A percentile compares a stretch with the other conserved stretches of the same genome.
These are phyloP conservation scores for Ustilago xerochloae DNA, from an alignment of 1,284 basidiomycete genomes.

Conservation along the genomic window DNA sequence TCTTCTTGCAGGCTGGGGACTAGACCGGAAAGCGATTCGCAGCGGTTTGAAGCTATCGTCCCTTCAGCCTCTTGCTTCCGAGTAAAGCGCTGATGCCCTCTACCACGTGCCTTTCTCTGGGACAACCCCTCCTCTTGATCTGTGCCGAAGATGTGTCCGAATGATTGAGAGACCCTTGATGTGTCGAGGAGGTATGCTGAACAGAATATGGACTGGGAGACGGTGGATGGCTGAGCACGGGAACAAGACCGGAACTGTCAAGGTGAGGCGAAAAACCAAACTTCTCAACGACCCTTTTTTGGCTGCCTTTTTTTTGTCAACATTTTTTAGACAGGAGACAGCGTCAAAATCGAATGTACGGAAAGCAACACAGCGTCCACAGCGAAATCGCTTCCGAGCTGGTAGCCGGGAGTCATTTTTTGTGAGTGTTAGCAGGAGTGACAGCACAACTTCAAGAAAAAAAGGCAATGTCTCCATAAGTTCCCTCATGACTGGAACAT, in stretches of 20 bases:
- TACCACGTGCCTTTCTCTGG: no score
- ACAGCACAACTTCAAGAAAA: no score
- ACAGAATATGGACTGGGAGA: not conserved
- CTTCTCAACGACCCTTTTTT: constrained; percentile 9
- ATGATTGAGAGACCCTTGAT: no score
- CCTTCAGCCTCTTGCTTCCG: not conserved
- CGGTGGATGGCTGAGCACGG: constrained; percentile 23
- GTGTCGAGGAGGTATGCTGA: not conserved
- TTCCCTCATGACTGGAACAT: no score
- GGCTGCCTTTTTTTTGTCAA: not conserved
- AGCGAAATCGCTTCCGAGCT: constrained; percentile 21
- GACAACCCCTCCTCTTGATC: no score
- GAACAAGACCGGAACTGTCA: constrained; percentile 37
- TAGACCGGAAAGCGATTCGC: constrained; percentile 17
- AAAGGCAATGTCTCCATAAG: not conserved
- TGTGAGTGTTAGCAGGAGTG: not conserved
- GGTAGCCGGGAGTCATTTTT: constrained; percentile 1
- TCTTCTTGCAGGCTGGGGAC: constrained; percentile 17
- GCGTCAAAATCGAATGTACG: not conserved
- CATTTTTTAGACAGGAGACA: not conserved
- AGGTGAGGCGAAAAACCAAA: no score
- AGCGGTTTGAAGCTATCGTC: not conserved
- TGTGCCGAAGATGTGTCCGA: not conserved
- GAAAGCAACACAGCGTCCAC: not conserved
- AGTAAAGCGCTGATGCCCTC: no score